These are phyloP conservation scores for Scolecobasidium constrictum DNA, from an alignment of 2,329 filamentous ascomycete species.

Conservation along the genomic window DNA sequence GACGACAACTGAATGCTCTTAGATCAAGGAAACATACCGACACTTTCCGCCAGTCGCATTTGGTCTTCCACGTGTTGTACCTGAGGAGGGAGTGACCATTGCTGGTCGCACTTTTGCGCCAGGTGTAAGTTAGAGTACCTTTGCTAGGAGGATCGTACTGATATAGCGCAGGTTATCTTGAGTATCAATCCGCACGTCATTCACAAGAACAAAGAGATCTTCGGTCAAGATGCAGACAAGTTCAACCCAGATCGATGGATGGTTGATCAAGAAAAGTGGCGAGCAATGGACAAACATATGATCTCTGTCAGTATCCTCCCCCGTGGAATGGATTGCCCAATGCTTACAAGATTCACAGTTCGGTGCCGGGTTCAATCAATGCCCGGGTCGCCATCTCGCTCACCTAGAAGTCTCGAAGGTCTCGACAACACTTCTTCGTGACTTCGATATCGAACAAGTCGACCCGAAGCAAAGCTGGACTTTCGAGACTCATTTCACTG, in stretches of 20 bases:
- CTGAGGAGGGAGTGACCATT: conserved; percentile 18
- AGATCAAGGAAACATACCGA: conserved; percentile 5
- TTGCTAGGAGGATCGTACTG: conserved; percentile 9
- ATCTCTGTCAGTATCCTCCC: conserved; percentile 13
- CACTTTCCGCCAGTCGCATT: conserved; percentile 13
- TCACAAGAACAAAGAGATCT: conserved; percentile 19
- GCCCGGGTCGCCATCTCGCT: conserved; percentile 25
- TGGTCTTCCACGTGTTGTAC: conserved; percentile 17
- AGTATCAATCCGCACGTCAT: conserved; percentile 26
- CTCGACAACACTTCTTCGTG: conserved; percentile 20
- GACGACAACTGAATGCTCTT: background rate
- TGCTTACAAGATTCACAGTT: too few relatives aligned
- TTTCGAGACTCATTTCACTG: conserved; percentile 23
- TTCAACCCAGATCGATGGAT: conserved; percentile 26
- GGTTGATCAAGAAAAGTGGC: conserved; percentile 10
- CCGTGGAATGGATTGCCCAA: background rate
- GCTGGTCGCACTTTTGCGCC: conserved; percentile 18
- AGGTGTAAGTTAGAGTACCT: conserved; percentile 6
- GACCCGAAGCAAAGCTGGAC: conserved; percentile 20
- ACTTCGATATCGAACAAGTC: conserved; percentile 22
- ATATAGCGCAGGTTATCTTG: conserved; percentile 14
- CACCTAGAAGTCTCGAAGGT: conserved; percentile 26
- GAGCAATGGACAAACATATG: conserved; percentile 17
- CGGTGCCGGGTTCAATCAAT: conserved; percentile 26
- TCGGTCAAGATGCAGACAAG: conserved; percentile 20